Percentiles rank a stretch among this genome's conserved stretches.
Evolutionary conservation across 495 filamentous ascomycete species (phyloP).

Genomic region (Tuber calosporum): DNA sequence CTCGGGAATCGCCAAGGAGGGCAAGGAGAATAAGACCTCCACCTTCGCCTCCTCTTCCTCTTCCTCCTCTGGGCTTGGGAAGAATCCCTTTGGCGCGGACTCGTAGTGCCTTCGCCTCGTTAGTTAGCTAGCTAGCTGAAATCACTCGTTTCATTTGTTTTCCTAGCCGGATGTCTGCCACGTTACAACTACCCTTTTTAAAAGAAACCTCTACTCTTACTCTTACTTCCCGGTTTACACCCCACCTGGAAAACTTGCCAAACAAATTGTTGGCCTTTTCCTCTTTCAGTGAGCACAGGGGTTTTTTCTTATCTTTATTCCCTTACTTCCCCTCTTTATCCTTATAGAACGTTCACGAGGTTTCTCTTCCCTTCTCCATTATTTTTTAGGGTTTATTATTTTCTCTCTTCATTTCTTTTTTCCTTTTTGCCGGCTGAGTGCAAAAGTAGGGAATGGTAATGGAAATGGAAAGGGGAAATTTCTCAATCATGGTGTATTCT

Average conservation of each 20-base stretch:
- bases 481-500: not conserved
- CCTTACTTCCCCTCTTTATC: constrained; percentile 8
- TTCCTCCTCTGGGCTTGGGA: constrained; percentile 12
- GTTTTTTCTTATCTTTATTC: not conserved
- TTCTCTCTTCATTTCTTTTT: too few relatives aligned
- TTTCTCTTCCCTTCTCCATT: constrained; percentile 4
- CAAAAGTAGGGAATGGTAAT: not conserved
- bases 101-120: not conserved
- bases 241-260: not conserved
- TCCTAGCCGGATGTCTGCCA: constrained; percentile 4
- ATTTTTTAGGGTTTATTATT: constrained; percentile 13
- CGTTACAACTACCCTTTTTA: constrained; percentile 3
- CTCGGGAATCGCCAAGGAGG: constrained; percentile 10
- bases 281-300: not conserved
- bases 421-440: not conserved
- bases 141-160: not conserved
- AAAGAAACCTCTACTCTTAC: not conserved
- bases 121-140: not conserved
- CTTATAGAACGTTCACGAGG: constrained; percentile 14
- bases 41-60: not conserved
- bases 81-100: constrained; percentile 24
- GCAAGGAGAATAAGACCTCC: constrained; percentile 27
- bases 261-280: constrained; percentile 4
- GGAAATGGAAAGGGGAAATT: not conserved
- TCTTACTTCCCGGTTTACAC: not conserved